These are phyloP conservation scores for Agrostemma githago DNA, from an alignment of 148 eudicot species.

Conservation along the genomic window DNA sequence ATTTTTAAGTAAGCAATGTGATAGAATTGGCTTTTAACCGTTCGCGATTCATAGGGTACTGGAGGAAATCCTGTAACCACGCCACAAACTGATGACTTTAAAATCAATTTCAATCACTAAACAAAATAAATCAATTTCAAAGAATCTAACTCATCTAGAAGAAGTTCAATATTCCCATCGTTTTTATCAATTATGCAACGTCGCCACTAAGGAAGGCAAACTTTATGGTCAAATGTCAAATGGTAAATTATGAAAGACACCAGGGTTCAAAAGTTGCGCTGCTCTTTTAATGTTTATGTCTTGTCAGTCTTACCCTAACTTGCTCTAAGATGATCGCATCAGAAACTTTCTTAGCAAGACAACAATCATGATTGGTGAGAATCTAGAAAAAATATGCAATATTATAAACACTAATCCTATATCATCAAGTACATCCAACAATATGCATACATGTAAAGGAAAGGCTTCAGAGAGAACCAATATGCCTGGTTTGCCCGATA, in stretches of 20 bases:
- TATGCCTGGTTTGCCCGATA: constrained; percentile 96
- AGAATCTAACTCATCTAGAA: not conserved
- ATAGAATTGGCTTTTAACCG: too few relatives aligned
- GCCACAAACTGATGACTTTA: not conserved
- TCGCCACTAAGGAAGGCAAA: not conserved
- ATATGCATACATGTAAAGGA: constrained; percentile 27
- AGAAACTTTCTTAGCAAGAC: not conserved
- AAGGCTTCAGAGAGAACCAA: constrained; percentile 81
- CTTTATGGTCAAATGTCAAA: not conserved
- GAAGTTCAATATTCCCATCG: not conserved
- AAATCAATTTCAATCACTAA: not conserved
- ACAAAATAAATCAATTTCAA: not conserved
- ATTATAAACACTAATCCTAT: constrained; percentile 10
- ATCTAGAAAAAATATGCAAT: not conserved
- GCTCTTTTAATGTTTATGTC: not conserved
- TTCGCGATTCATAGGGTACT: too few relatives aligned
- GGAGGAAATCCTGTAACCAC: too few relatives aligned
- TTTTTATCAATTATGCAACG: not conserved
- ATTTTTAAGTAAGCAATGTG: too few relatives aligned
- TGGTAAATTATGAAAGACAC: not conserved
- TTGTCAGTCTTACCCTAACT: not conserved
- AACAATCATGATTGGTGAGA: not conserved
- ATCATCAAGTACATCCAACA: constrained; percentile 8
- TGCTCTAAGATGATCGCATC: not conserved
- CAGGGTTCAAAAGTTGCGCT: not conserved